phyloP scores from a whole-genome alignment of 2,329 filamentous ascomycete genomes.

The Aspergillus oerlinghausenensis region DNA sequence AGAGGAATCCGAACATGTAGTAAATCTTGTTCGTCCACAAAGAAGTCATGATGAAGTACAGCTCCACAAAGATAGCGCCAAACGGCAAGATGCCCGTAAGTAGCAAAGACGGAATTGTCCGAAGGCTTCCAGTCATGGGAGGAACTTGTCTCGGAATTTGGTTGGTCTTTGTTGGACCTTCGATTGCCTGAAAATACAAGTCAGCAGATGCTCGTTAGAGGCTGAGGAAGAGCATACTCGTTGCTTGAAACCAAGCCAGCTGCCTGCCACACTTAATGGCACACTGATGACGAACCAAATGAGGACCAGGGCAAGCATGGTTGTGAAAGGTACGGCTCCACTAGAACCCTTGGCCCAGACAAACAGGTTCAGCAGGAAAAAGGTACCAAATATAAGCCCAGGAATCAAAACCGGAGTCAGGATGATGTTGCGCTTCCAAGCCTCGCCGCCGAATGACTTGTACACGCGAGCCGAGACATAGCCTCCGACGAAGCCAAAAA shows the following conservation, averaged over 20 bases:
- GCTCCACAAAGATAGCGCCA: conserved; percentile 93
- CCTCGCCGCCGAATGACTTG: conserved; percentile 86
- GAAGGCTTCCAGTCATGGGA: conserved; percentile 74
- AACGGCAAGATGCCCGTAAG: conserved; percentile 91
- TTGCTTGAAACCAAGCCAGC: conserved; percentile 87
- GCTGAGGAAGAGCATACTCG: conserved; percentile 32
- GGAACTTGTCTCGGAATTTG: conserved; percentile 98
- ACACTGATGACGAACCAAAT: conserved; percentile 99
- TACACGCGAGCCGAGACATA: conserved; percentile 88
- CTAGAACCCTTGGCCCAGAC: conserved; percentile 90
- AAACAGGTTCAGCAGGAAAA: conserved; percentile 95
- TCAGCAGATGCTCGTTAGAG: conserved; percentile 4
- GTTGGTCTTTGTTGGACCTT: conserved; percentile 86
- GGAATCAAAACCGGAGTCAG: conserved; percentile 84
- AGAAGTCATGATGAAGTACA: conserved; percentile 99
- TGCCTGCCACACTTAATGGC: conserved; percentile 81
- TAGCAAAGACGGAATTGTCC: conserved; percentile 82
- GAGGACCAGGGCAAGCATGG: conserved; percentile 86
- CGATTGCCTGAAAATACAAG: conserved; percentile 49
- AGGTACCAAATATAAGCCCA: conserved; percentile 75
- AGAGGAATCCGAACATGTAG: conserved; percentile 99
- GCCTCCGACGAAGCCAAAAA: conserved; percentile 88
- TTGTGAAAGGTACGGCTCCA: conserved; percentile 91
- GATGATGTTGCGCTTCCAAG: conserved; percentile 90
- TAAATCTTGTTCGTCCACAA: conserved; percentile 99